Evolutionary conservation across 352 stramenopile genomes (phyloP).

Genomic region (Phytophthora kernoviae): DNA sequence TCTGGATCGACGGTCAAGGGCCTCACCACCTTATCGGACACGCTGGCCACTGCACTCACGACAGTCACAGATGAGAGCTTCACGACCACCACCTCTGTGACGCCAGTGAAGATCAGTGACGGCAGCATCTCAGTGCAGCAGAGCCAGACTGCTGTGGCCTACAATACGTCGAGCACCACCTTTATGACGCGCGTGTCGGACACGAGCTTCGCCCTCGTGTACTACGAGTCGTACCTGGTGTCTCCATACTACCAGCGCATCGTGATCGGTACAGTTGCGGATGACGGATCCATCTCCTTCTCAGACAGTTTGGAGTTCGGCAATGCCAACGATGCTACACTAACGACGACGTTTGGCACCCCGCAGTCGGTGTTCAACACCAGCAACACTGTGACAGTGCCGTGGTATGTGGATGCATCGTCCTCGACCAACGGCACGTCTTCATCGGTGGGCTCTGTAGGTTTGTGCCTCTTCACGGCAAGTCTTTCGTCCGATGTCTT

Average conservation of each 20-base stretch:
- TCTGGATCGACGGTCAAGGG: slow-evolving; percentile 59
- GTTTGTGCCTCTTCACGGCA: slow-evolving; percentile 64
- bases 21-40: slow-evolving; percentile 68
- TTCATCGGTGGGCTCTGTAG: slow-evolving; percentile 40
- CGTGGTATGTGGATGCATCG: slow-evolving; percentile 65
- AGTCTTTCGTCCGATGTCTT: slow-evolving; percentile 35
- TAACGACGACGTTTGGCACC: slow-evolving; percentile 60
- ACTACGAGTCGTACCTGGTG: slow-evolving; percentile 71
- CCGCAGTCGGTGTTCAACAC: slow-evolving; percentile 69
- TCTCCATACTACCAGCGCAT: slow-evolving; percentile 62
- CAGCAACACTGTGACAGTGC: slow-evolving; percentile 63
- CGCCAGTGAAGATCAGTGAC: slow-evolving; percentile 55
- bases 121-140: slow-evolving; percentile 44
- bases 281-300: slow-evolving; percentile 61
- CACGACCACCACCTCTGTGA: slow-evolving; percentile 47
- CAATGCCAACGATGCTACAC: slow-evolving; percentile 43
- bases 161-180: slow-evolving; percentile 69
- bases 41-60: slow-evolving; percentile 51
- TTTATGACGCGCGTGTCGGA: slow-evolving; percentile 73
- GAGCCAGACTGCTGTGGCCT: slow-evolving; percentile 47
- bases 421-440: slow-evolving; percentile 55
- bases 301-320: slow-evolving; percentile 62
- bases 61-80: slow-evolving; percentile 50
- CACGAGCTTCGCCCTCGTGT: slow-evolving; percentile 63
- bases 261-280: slow-evolving; percentile 50